Evolutionary conservation across 805 yeast genomes (phyloP), one percentile per base, ranked within the genome.

Genomic region (Metschnikowia santaceciliae): DNA sequence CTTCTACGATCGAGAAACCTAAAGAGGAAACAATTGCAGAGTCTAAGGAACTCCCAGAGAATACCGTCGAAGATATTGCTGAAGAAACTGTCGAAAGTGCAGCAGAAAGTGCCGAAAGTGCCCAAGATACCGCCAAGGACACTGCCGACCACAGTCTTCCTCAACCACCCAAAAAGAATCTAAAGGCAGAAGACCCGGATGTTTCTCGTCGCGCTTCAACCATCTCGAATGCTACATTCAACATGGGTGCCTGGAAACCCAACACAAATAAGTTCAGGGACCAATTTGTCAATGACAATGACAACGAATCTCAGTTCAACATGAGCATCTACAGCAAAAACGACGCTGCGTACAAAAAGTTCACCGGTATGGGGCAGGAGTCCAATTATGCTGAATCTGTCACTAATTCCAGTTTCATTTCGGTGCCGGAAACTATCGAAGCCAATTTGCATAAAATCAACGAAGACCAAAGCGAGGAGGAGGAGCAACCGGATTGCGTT

Each of bases 181-280:
- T 17, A 15, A 49, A 43, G 8, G 32, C 45, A 6, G 51, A 40
- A 15, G 11, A 15, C 4, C 45, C 35, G 15, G 65, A 56, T 20
- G 23, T 64, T 3, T 40, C 57, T 4, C 61, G 76, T 51, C 56
- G 75, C 47, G 67, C 56, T 10, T 72, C 77, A 1, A 65, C 74
- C 8, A 62, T 65, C 62, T 52, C 56, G 22, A 51, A 46, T 8
- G 47, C 46, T n/a, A 73, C 72, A 2, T 64, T 79, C 40, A 76
- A 71, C 50, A 68, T 79, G 67, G 83, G 83, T 2, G 67, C 67
- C 26, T 82, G 88, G 87, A 76, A 74, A 60, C 86, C 86, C 2
- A 78, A 82, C 57, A 81, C 85, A 7, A 70, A 67, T 32, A 68
- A 67, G 37, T 78, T 63, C 60, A 66, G 83, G 47, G 81, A 77